Percentiles rank a stretch among this genome's conserved stretches.
Evolutionary conservation across 2,329 filamentous ascomycete species (phyloP).

Genomic region (Ophiostoma pallidulum): DNA sequence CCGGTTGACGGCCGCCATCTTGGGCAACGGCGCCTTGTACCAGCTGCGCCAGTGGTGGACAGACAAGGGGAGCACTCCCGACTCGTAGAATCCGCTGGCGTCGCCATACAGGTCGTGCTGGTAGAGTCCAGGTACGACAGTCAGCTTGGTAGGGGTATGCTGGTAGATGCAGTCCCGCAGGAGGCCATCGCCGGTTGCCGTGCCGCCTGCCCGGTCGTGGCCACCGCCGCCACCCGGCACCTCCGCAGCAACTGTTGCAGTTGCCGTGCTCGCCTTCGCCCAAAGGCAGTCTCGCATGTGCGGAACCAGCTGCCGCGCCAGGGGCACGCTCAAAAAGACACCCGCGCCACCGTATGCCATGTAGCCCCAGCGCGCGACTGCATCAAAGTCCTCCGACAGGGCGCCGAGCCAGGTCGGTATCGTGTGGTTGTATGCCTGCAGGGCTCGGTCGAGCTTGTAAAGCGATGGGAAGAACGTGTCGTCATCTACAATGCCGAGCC

Average conservation of each 20-base stretch:
- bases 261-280: too few species aligned
- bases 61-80: slow-evolving; percentile 42
- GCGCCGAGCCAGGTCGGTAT: slow-evolving; percentile 45
- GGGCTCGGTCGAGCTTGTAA: slow-evolving; percentile 36
- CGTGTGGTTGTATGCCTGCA: slow-evolving; percentile 39
- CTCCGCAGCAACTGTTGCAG: too few species aligned
- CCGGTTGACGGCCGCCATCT: slow-evolving; percentile 38
- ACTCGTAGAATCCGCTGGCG: slow-evolving; percentile 51
- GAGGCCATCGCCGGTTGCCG: slow-evolving; percentile 41
- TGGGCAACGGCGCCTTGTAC: slow-evolving; percentile 41
- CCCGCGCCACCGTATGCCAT: slow-evolving; percentile 55
- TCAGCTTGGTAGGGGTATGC: slow-evolving; percentile 45
- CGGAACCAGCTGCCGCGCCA: slow-evolving; percentile 37
- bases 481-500: slow-evolving; percentile 51
- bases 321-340: slow-evolving; percentile 45
- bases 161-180: slow-evolving; percentile 48
- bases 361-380: slow-evolving; percentile 43
- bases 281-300: slow-evolving; percentile 39
- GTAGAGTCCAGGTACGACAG: slow-evolving; percentile 43
- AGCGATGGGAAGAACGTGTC: slow-evolving; percentile 55
- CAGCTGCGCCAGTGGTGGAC: slow-evolving; percentile 57
- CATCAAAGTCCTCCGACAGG: slow-evolving; percentile 45
- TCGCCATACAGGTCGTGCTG: slow-evolving; percentile 50
- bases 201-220: background rate
- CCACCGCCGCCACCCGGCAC: too few species aligned